phyloP scores from a whole-genome alignment of 1,139 yeast genomes.

The Saccharomyces hybrid region DNA sequence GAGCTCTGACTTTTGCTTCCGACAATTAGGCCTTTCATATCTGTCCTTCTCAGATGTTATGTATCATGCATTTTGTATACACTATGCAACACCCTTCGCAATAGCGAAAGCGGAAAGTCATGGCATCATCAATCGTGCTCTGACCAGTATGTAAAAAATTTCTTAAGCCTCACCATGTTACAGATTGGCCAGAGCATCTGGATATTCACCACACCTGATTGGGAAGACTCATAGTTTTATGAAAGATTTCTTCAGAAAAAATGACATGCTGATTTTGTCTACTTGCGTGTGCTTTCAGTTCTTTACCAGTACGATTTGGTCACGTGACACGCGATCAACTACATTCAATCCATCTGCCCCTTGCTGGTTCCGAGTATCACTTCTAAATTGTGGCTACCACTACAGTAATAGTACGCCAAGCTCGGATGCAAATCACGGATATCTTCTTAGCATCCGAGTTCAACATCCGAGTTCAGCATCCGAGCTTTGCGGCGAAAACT shows the following conservation, averaged over 20 bases:
- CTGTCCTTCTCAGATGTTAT: background rate
- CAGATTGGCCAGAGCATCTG: background rate
- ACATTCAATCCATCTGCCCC: background rate
- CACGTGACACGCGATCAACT: too few relatives aligned
- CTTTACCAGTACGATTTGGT: too few relatives aligned
- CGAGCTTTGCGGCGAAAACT: background rate
- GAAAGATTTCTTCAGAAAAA: background rate
- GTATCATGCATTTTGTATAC: background rate
- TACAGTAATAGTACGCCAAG: background rate
- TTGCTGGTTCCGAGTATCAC: background rate
- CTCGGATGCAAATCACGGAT: background rate
- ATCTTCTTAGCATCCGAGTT: too few relatives aligned
- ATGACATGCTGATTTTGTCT: background rate
- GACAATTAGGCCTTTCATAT: background rate
- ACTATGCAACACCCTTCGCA: background rate
- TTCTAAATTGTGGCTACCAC: background rate
- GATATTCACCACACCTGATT: background rate
- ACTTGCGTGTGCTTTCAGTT: background rate
- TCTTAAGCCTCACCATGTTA: background rate
- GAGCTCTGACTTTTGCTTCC: background rate
- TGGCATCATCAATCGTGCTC: background rate
- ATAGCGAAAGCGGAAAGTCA: background rate
- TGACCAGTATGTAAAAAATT: background rate
- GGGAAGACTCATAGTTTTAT: background rate
- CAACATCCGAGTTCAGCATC: background rate